phyloP scores from a whole-genome alignment of 768 basidiomycete species.

The Russula brevipes region DNA sequence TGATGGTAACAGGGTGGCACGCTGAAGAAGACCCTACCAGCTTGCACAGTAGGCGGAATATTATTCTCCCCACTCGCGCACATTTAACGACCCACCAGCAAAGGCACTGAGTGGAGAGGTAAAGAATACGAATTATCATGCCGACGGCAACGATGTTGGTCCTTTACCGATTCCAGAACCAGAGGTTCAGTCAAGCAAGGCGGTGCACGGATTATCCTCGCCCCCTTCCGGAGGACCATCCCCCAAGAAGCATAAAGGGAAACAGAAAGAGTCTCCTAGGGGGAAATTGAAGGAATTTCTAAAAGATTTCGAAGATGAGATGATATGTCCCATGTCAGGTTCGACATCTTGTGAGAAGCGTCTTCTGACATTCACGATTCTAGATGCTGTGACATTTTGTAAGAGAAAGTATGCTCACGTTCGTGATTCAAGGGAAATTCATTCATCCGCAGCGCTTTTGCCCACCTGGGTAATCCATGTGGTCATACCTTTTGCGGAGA shows the following conservation, averaged over 20 bases:
- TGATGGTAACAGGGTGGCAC: background rate
- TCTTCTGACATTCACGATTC: slow-evolving; percentile 10
- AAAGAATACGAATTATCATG: background rate
- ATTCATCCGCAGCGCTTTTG: slow-evolving; percentile 43
- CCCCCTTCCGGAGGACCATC: background rate
- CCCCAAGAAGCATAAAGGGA: slow-evolving; percentile 40
- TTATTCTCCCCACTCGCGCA: background rate
- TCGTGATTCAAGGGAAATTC: slow-evolving; percentile 5
- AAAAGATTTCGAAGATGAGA: slow-evolving; percentile 53
- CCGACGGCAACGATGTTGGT: background rate
- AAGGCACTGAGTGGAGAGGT: background rate
- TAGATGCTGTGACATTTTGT: slow-evolving; percentile 73
- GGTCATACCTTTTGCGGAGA: slow-evolving; percentile 70
- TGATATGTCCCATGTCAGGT: slow-evolving; percentile 63
- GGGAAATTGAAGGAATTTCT: slow-evolving; percentile 34
- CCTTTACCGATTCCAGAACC: background rate
- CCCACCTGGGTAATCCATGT: slow-evolving; percentile 64
- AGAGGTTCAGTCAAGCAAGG: background rate
- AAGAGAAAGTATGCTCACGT: slow-evolving; percentile 27
- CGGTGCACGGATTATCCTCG: slow-evolving; percentile 12
- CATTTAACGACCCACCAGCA: background rate
- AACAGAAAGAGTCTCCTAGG: slow-evolving; percentile 34
- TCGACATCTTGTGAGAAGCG: slow-evolving; percentile 15
- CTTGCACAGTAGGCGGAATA: slow-evolving; percentile 8
- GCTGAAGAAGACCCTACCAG: background rate